Base-by-base conservation (phyloP, 1,284 basidiomycete species). In the Irpex sp. region DNA sequence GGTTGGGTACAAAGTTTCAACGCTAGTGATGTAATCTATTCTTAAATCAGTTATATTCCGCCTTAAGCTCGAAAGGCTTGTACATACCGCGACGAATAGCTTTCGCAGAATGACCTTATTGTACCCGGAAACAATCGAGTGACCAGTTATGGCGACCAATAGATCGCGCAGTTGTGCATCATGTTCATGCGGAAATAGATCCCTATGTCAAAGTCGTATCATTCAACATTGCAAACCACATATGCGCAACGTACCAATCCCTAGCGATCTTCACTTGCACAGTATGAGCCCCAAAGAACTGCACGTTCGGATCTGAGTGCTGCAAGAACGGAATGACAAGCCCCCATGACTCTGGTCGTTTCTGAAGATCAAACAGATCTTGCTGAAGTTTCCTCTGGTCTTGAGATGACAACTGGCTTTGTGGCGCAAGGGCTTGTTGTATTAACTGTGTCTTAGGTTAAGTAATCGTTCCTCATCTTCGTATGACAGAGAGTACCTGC, bases 221-320 rank as follows among this genome's bases (percentile, higher is more conserved):
- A 50, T 17, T 58, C 9, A 36, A 54, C 58, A 33, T 37, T 43
- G 46, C 51, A 46, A 50, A 9, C 37, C 35, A 53, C 47, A 17
- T 11, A 47, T 53, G 60, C 9, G 13, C 36, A 46, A n/a, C 87
- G 68, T 70, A 94, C 93, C 93, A 94, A 72, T 95, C 94, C 66
- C 94, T 80, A 17, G 90, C 87, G 68, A 95, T 93, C 83, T 96
- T 96, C 65, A 95, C 92, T 72, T 95, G 92, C 1, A 90, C 86
- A 0, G 93, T 96, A 71, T 95, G 93, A 4, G 94, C 94, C 4
- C 93, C 93, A 72, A 94, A 95, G 81, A 95, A 96, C 71, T 94
- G 89, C 6, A 95, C 92, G 69, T 93, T 93, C 57, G 83, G 80
- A 74, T 95, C 90, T 66, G 80, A 75, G 69, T 89, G 80, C 17